phyloP scores from a whole-genome alignment of 225 moss, liverwort and hornwort species.

The Physcomitrium patens region DNA sequence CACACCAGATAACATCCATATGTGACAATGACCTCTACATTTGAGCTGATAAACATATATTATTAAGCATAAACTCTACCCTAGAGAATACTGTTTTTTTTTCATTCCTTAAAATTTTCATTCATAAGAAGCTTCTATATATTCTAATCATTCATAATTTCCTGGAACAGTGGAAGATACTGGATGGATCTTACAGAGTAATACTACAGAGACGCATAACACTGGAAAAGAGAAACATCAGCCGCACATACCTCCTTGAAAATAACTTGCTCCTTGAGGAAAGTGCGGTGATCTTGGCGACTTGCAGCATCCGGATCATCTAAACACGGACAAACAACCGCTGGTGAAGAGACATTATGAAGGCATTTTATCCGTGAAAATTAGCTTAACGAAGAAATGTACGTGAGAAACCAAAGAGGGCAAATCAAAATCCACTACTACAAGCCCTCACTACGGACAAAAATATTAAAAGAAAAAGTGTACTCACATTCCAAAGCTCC shows the following conservation, averaged over 20 bases:
- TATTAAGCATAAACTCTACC: not conserved
- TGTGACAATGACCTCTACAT: constrained; percentile 26
- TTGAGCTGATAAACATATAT: constrained; percentile 17
- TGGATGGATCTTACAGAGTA: no score
- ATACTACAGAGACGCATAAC: constrained; percentile 3
- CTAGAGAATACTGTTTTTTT: no score
- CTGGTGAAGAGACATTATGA: no score
- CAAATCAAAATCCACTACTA: constrained; percentile 17
- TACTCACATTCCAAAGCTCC: constrained; percentile 93
- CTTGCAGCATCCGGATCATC: constrained; percentile 84
- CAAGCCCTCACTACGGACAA: constrained; percentile 25
- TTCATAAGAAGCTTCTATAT: not conserved
- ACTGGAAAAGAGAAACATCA: constrained; percentile 18
- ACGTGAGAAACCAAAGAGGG: not conserved
- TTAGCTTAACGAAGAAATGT: no score
- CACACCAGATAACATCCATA: constrained; percentile 34
- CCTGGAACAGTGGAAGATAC: not conserved
- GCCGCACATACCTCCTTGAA: constrained; percentile 78
- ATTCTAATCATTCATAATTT: not conserved
- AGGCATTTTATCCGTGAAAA: no score
- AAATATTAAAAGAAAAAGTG: constrained; percentile 10
- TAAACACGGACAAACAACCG: constrained; percentile 29
- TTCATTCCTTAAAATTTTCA: not conserved
- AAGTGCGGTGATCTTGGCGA: constrained; percentile 80
- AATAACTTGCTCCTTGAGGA: constrained; percentile 82